phyloP scores from a whole-genome alignment of 768 basidiomycete species.

The Tylopilus subfusipes region DNA sequence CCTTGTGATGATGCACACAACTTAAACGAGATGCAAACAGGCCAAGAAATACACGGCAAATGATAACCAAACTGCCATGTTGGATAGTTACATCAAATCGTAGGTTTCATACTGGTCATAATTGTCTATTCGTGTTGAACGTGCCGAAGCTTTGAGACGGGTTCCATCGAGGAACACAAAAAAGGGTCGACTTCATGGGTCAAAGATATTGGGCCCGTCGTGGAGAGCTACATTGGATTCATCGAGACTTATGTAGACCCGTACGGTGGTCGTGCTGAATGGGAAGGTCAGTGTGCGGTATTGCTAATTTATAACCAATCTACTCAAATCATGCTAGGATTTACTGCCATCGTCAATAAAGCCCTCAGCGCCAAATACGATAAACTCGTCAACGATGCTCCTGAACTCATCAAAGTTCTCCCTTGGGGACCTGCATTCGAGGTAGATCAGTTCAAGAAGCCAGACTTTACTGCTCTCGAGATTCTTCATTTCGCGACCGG shows the following conservation, averaged over 20 bases:
- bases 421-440: slow-evolving; percentile 75
- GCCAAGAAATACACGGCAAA: slow-evolving; percentile 74
- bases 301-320: background rate
- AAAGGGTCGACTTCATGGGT: slow-evolving; percentile 80
- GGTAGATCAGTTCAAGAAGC: slow-evolving; percentile 76
- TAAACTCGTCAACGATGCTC: slow-evolving; percentile 68
- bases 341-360: slow-evolving; percentile 88
- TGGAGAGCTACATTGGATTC: slow-evolving; percentile 87
- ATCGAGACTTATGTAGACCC: slow-evolving; percentile 88
- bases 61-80: slow-evolving; percentile 67
- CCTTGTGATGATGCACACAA: background rate
- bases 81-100: slow-evolving; percentile 78
- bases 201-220: slow-evolving; percentile 80
- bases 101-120: slow-evolving; percentile 29
- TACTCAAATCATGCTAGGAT: slow-evolving; percentile 45
- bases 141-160: slow-evolving; percentile 56
- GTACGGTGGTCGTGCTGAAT: slow-evolving; percentile 87
- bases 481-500: slow-evolving; percentile 81
- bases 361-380: slow-evolving; percentile 79
- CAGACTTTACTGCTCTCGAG: slow-evolving; percentile 85
- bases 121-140: background rate
- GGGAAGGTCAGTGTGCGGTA: slow-evolving; percentile 61
- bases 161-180: slow-evolving; percentile 77
- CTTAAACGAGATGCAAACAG: slow-evolving; percentile 31
- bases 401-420: slow-evolving; percentile 72